These are phyloP conservation scores for Kondoa malvinella DNA, from an alignment of 768 basidiomycete genomes.

Conservation along the genomic window DNA sequence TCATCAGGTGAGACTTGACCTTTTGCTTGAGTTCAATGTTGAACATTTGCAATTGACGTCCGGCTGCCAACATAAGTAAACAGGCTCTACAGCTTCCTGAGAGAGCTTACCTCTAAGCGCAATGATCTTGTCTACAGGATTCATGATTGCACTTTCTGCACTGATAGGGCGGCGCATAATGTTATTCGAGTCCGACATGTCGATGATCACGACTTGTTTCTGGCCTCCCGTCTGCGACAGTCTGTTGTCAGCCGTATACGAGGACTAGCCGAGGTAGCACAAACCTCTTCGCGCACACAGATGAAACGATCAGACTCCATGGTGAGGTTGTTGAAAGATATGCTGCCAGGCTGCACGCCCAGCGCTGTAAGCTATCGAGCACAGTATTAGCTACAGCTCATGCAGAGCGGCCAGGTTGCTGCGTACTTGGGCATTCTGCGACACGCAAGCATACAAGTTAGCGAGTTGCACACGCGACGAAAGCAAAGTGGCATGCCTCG, in stretches of 20 bases:
- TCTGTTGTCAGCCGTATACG: neutral
- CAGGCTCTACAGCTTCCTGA: neutral
- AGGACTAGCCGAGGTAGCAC: neutral
- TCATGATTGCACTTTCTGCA: constrained; percentile 99
- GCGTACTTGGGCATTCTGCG: too few relatives aligned
- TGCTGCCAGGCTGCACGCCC: constrained; percentile 88
- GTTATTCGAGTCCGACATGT: constrained; percentile 94
- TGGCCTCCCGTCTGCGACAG: constrained; percentile 42
- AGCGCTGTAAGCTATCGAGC: constrained; percentile 67
- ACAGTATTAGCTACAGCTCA: neutral
- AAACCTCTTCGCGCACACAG: constrained; percentile 87
- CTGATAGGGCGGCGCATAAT: constrained; percentile 86
- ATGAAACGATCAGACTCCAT: constrained; percentile 97
- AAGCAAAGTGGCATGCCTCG: too few relatives aligned
- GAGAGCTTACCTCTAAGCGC: constrained; percentile 65
- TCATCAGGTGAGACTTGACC: constrained; percentile 85
- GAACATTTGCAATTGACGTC: constrained; percentile 87
- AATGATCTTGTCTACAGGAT: constrained; percentile 86
- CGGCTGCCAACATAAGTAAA: constrained; percentile 41
- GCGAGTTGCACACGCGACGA: too few relatives aligned
- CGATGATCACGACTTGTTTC: constrained; percentile 97
- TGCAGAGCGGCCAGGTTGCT: neutral
- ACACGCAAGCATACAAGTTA: too few relatives aligned
- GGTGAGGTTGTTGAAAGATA: constrained; percentile 91
- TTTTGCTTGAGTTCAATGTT: constrained; percentile 96